Conservation (phyloP, 495 filamentous ascomycete genomes). For the Entonaema liquescens region DNA sequence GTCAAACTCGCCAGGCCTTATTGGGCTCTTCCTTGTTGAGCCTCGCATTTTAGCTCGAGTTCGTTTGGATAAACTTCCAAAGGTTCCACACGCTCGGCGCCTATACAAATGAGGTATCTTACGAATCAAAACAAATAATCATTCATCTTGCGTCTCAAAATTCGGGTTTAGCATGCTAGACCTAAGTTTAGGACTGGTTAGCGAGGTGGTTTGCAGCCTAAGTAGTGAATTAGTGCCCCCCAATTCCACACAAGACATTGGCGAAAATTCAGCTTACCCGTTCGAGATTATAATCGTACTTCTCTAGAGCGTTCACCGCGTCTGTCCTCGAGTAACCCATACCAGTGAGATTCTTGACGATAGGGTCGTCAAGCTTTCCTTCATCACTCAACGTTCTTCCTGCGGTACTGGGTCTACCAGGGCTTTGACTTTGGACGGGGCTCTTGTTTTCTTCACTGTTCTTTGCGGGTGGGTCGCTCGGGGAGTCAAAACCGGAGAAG, state of each 20-base stretch:
- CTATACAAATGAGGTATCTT: slow-evolving; percentile 40
- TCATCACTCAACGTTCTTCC: slow-evolving; percentile 74
- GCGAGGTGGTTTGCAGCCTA: slow-evolving; percentile 60
- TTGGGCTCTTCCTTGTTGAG: slow-evolving; percentile 19
- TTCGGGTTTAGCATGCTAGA: slow-evolving; percentile 4
- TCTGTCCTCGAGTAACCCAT: slow-evolving; percentile 89
- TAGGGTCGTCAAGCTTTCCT: slow-evolving; percentile 87
- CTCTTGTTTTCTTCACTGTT: slow-evolving; percentile 42
- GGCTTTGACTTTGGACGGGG: slow-evolving; percentile 49
- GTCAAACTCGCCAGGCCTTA: slow-evolving; percentile 23
- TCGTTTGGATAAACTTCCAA: slow-evolving; percentile 36
- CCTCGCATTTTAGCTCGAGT: slow-evolving; percentile 18
- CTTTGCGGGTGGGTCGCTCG: slow-evolving; percentile 53
- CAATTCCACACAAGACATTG: slow-evolving; percentile 12
- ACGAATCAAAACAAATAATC: slow-evolving; percentile 35
- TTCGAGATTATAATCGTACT: slow-evolving; percentile 94
- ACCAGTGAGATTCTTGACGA: slow-evolving; percentile 85
- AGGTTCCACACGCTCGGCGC: slow-evolving; percentile 21
- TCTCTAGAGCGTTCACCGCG: slow-evolving; percentile 86
- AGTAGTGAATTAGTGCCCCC: slow-evolving; percentile 44
- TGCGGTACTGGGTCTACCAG: slow-evolving; percentile 53
- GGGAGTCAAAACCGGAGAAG: slow-evolving; percentile 78
- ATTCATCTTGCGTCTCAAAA: slow-evolving; percentile 23
- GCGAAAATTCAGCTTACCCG: slow-evolving; percentile 69
- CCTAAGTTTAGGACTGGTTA: slow-evolving; percentile 50